These are phyloP conservation scores for Scheffersomyces parashehatae DNA, from an alignment of 1,139 yeast genomes.

Conservation along the genomic window DNA sequence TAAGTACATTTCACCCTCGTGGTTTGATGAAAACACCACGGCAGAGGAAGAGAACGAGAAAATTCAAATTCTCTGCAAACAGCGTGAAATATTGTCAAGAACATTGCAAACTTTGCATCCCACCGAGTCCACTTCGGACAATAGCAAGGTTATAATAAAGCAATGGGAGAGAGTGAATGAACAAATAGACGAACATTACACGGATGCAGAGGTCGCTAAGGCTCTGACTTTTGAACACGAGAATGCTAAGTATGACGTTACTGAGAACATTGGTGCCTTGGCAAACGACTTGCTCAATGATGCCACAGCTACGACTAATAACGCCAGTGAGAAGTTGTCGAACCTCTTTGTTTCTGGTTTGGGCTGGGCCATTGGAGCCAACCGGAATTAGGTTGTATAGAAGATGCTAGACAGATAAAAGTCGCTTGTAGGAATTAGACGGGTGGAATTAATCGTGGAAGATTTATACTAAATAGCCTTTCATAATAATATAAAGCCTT, in stretches of 20 bases:
- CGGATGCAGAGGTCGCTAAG: constrained; percentile 2
- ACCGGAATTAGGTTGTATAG: constrained; percentile 9
- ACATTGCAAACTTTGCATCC: constrained; percentile 33
- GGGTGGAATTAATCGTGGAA: no score
- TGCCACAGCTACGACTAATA: constrained; percentile 34
- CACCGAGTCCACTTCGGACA: constrained; percentile 22
- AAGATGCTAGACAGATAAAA: no score
- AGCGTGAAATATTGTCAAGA: constrained; percentile 50
- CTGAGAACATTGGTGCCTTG: constrained; percentile 15
- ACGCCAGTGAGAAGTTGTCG: constrained; percentile 52
- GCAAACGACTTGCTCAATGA: constrained; percentile 35
- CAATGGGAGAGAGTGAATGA: constrained; percentile 38
- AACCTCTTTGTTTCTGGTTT: constrained; percentile 56
- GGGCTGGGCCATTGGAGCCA: constrained; percentile 72
- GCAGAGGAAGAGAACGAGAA: constrained; percentile 17
- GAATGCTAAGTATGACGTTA: constrained; percentile 4
- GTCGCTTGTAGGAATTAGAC: no score
- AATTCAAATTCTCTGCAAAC: constrained; percentile 32
- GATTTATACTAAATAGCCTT: no score
- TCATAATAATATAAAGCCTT: no score
- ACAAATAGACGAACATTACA: constrained; percentile 23
- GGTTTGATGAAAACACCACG: constrained; percentile 31
- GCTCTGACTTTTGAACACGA: constrained; percentile 1
- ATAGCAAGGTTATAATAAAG: constrained; percentile 32
- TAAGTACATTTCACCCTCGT: constrained; percentile 50